Percentiles rank a stretch among this genome's conserved stretches.
Evolutionary conservation across 768 basidiomycete species (phyloP).

Genomic region (Lentinus brumalis): DNA sequence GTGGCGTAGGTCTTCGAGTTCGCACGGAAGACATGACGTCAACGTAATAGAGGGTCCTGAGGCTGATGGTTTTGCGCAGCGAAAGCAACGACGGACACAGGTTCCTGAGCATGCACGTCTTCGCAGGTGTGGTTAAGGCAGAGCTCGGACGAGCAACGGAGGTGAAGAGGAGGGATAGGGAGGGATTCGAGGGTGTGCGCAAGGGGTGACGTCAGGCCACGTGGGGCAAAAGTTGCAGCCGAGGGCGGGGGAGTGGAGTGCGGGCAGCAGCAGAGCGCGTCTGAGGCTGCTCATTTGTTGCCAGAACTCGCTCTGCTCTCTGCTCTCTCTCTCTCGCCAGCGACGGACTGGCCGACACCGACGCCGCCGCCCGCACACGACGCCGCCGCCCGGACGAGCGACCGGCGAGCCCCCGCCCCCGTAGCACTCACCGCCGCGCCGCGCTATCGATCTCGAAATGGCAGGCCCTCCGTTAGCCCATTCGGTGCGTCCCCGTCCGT

Average conservation of each 20-base stretch:
- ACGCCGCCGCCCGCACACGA: not conserved
- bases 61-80: conserved; percentile 5
- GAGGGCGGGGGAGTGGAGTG: conserved; percentile 1
- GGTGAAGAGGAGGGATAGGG: not conserved
- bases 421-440: not conserved
- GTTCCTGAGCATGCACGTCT: too few species aligned
- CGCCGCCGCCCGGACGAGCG: too few species aligned
- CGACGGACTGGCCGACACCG: not conserved
- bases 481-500: not conserved
- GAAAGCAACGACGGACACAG: not conserved
- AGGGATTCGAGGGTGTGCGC: not conserved
- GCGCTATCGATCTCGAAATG: conserved; percentile 9
- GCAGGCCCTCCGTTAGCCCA: not conserved
- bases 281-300: not conserved
- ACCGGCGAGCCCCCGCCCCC: too few species aligned
- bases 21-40: conserved; percentile 17
- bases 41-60: conserved; percentile 13
- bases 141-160: not conserved
- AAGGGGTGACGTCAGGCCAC: conserved; percentile 17
- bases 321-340: not conserved
- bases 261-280: not conserved
- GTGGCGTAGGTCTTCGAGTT: not conserved
- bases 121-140: too few species aligned
- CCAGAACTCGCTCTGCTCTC: not conserved
- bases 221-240: conserved; percentile 7